Conservation (phyloP, 169 alveolate species). For the Cryptosporidium canis region DNA sequence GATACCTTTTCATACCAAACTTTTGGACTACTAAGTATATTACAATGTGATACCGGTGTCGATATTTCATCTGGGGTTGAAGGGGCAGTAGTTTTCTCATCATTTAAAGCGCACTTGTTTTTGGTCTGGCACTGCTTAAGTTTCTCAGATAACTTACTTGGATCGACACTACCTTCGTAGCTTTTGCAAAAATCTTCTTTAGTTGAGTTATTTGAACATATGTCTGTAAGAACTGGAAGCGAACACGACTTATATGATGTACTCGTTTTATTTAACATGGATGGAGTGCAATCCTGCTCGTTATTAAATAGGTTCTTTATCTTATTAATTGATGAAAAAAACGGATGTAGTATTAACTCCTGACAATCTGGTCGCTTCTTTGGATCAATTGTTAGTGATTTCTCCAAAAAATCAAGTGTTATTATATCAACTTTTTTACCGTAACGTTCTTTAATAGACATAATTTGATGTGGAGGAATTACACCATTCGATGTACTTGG, state of each 20-base stretch:
- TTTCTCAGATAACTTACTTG: background rate
- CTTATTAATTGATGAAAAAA: conserved; percentile 69
- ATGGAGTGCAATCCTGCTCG: background rate
- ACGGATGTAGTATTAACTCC: conserved; percentile 85
- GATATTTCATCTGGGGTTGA: conserved; percentile 54
- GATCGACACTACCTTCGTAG: background rate
- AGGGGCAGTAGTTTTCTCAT: conserved; percentile 69
- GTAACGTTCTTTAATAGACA: conserved; percentile 83
- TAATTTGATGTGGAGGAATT: conserved; percentile 59
- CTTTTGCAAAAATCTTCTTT: background rate
- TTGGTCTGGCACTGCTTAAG: background rate
- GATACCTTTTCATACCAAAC: background rate
- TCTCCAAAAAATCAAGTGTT: conserved; percentile 84
- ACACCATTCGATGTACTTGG: conserved; percentile 37
- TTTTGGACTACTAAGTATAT: background rate
- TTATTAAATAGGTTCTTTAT: background rate
- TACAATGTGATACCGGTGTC: background rate
- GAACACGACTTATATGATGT: background rate
- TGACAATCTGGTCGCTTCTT: conserved; percentile 81
- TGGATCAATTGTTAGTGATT: conserved; percentile 85
- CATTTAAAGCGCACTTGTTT: background rate
- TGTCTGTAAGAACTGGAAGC: background rate
- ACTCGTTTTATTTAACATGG: background rate
- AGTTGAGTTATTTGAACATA: background rate
- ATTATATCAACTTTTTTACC: conserved; percentile 79